Base-by-base conservation (phyloP, 345 rosid genomes). In the Aegle marmelos region DNA sequence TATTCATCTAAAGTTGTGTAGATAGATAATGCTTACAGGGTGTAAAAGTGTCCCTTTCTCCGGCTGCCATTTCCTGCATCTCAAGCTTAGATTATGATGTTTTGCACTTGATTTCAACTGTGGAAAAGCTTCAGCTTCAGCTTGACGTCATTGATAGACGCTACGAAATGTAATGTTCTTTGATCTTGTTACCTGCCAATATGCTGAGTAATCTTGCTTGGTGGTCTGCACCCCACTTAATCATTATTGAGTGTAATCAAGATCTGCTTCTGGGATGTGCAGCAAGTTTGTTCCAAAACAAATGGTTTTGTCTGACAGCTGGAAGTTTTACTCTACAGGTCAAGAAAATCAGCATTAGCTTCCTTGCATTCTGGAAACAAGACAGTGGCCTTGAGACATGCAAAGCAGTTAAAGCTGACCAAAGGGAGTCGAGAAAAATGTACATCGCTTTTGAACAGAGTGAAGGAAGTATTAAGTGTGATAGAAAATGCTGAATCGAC, bases 51-150 rank as follows among this genome's bases (percentile, higher is more conserved):
- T 93, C 93, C 62, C 83, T 95, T 54, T 84, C 93, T 33, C 63
- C 88, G 34, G 86, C 86, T 62, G 79, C 87, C 22, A 88, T 88
- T 78, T 83, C 93, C 27, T 48, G 78, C 45, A 41, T 88, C 79
- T 87, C 98, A 54, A 87, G 84, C 59, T 85, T 93, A 80, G 99
- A 93, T 79, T 85, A 76, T 72, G 94, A 95, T 59, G 73, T 89
- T 77, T 87, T 95, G 85, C 94, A 90, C 86, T 84, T 93, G 88
- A 80, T 89, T 74, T 90, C 90, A 88, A 92, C 96, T 17, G 85
- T 86, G 68, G 96, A 95, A 84, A 93, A 84, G 92, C 97, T 93
- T 84, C 94, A 91, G 78, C 87, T 91, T 57, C 98, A 91, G 83
- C 90, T 95, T 66, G 82, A 85, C 30, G 78, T 91, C 78, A 86